Evolutionary conservation across 192 early-diverging fungal genomes (phyloP).

Genomic region (Geranomyces michiganensis): DNA sequence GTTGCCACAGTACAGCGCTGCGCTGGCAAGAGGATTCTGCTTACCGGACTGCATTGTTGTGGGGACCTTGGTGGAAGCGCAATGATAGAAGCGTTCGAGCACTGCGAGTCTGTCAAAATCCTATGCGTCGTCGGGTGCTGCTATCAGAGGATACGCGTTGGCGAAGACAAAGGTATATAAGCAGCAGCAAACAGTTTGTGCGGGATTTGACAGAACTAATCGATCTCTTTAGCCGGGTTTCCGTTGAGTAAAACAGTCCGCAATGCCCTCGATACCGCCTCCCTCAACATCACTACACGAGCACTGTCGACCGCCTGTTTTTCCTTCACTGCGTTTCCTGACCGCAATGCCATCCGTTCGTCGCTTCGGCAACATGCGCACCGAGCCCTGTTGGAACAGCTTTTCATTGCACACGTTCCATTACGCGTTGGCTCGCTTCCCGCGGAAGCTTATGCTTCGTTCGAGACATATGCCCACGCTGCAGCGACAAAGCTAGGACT

Average conservation of each 20-base stretch:
- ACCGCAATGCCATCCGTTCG: conserved; percentile 12
- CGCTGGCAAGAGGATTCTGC: background rate
- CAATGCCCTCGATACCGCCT: background rate
- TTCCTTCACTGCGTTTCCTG: conserved; percentile 20
- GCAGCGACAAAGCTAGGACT: background rate
- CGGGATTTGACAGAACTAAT: background rate
- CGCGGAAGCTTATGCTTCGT: background rate
- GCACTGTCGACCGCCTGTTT: conserved; percentile 19
- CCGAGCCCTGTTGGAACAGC: conserved; percentile 15
- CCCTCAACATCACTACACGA: conserved; percentile 9
- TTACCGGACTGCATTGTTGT: conserved; percentile 23
- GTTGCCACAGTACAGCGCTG: background rate
- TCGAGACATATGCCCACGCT: background rate
- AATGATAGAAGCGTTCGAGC: conserved; percentile 16
- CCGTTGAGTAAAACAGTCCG: background rate
- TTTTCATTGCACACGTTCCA: background rate
- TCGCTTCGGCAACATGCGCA: conserved; percentile 16
- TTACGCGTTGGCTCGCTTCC: background rate
- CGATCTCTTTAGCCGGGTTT: background rate
- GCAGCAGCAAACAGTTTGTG: background rate
- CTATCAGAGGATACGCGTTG: conserved; percentile 13
- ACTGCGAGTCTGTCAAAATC: conserved; percentile 19
- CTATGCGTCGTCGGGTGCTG: conserved; percentile 23
- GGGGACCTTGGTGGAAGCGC: conserved; percentile 18
- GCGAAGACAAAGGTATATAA: background rate